These are phyloP conservation scores for Backusella parvicylindrica DNA, from an alignment of 192 early-diverging fungal species.

Conservation along the genomic window DNA sequence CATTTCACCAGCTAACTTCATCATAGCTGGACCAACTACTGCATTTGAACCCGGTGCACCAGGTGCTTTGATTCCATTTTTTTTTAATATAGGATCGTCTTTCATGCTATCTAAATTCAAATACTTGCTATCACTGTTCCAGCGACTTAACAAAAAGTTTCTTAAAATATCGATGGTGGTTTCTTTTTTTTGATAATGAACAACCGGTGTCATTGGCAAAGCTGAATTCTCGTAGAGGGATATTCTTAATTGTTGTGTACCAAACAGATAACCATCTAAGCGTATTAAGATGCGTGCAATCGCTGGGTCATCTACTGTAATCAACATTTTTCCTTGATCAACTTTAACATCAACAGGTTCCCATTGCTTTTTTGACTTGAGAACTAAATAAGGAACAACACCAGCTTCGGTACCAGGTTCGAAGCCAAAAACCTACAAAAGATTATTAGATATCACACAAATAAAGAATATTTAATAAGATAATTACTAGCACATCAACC, in stretches of 20 bases:
- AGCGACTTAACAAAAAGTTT: constrained; percentile 22
- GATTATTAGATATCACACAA: neutral
- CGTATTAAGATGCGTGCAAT: constrained; percentile 16
- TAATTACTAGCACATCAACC: constrained; percentile 21
- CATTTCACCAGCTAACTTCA: constrained; percentile 32
- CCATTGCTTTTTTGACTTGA: constrained; percentile 30
- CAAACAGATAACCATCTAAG: constrained; percentile 27
- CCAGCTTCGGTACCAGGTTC: constrained; percentile 14
- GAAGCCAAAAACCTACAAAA: constrained; percentile 16
- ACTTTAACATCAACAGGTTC: constrained; percentile 18
- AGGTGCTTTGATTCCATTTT: constrained; percentile 18
- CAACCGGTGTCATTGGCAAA: neutral
- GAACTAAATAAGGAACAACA: constrained; percentile 22
- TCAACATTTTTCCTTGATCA: neutral
- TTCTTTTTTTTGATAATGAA: neutral
- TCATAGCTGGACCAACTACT: constrained; percentile 28
- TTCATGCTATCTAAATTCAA: constrained; percentile 32
- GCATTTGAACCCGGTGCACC: constrained; percentile 12
- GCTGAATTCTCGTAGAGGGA: neutral
- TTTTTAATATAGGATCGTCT: constrained; percentile 25
- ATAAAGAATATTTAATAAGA: neutral
- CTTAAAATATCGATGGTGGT: constrained; percentile 28
- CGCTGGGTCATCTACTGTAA: constrained; percentile 12
- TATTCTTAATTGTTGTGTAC: constrained; percentile 9
- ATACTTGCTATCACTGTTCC: constrained; percentile 12